Conservation (phyloP, 2,329 filamentous ascomycete genomes). For the Penicillium frequentans region DNA sequence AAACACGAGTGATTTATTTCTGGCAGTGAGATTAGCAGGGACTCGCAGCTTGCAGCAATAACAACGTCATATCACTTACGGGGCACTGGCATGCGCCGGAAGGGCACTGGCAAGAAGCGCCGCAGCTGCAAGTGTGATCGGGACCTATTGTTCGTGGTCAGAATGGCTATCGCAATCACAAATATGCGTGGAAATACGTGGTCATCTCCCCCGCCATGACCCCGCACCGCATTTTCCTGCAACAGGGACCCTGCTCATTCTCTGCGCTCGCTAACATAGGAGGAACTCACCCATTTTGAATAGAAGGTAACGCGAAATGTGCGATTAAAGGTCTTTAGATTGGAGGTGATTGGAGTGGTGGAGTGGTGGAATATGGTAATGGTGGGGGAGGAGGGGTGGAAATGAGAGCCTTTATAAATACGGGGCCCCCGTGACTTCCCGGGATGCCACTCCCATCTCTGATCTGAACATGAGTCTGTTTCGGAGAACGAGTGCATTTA, state of each 20-base stretch:
- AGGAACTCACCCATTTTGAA: conserved; percentile 27
- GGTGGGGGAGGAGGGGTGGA: conserved; percentile 2
- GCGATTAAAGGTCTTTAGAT: neutral
- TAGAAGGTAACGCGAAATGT: conserved; percentile 1
- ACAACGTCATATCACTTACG: conserved; percentile 26
- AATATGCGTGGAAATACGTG: conserved; percentile 1
- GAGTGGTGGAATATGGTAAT: neutral
- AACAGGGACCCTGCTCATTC: neutral
- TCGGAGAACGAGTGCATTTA: conserved; percentile 25
- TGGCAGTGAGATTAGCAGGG: conserved; percentile 10
- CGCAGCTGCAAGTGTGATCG: conserved; percentile 43
- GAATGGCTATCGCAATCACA: neutral
- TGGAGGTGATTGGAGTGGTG: neutral
- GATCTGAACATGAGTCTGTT: neutral
- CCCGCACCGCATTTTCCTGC: conserved; percentile 10
- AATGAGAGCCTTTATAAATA: conserved; percentile 2
- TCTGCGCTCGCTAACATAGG: neutral
- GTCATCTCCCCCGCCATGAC: conserved; percentile 18
- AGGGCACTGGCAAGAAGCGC: conserved; percentile 43
- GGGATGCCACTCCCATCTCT: neutral
- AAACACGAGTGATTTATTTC: conserved; percentile 17
- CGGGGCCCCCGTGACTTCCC: conserved; percentile 21
- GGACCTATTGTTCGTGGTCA: conserved; percentile 21
- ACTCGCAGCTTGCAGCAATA: neutral
- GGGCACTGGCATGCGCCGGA: conserved; percentile 42